Evolutionary conservation across 768 basidiomycete genomes (phyloP).

Genomic region (Lyophyllum semitale): DNA sequence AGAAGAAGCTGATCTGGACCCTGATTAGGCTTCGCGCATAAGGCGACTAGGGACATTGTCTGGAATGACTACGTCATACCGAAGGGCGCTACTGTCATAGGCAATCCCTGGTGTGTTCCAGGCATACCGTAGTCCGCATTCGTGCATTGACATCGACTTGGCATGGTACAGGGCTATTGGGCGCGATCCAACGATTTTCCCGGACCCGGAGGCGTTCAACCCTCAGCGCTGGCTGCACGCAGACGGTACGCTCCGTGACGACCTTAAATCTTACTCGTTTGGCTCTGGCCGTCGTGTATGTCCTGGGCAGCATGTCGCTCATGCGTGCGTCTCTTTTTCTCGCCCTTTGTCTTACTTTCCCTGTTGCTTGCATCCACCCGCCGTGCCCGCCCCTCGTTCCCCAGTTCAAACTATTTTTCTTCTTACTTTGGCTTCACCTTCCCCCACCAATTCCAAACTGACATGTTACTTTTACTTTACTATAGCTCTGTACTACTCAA

Average conservation of each 20-base stretch:
- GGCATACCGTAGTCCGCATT: neutral
- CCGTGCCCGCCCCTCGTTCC: no score
- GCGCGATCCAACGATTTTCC: conserved; percentile 56
- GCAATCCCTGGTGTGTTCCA: conserved; percentile 54
- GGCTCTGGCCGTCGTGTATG: conserved; percentile 69
- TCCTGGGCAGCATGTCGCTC: conserved; percentile 64
- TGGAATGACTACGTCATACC: conserved; percentile 59
- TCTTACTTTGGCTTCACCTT: no score
- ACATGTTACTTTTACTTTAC: no score
- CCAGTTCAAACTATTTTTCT: no score
- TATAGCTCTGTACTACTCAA: conserved; percentile 65
- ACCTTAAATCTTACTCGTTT: conserved; percentile 53
- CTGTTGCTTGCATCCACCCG: no score
- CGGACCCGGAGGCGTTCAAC: conserved; percentile 59
- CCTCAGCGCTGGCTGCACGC: conserved; percentile 58
- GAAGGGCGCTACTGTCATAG: conserved; percentile 56
- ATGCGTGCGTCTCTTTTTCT: conserved; percentile 27
- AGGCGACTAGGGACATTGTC: conserved; percentile 62
- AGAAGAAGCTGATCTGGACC: neutral
- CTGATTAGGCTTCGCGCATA: conserved; percentile 56
- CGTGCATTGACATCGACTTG: neutral
- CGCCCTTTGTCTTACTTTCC: neutral
- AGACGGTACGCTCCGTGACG: conserved; percentile 48
- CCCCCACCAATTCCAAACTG: neutral
- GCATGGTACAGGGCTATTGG: conserved; percentile 37